Base-by-base conservation (phyloP, 495 filamentous ascomycete species). In the Lepidopterella palustris region DNA sequence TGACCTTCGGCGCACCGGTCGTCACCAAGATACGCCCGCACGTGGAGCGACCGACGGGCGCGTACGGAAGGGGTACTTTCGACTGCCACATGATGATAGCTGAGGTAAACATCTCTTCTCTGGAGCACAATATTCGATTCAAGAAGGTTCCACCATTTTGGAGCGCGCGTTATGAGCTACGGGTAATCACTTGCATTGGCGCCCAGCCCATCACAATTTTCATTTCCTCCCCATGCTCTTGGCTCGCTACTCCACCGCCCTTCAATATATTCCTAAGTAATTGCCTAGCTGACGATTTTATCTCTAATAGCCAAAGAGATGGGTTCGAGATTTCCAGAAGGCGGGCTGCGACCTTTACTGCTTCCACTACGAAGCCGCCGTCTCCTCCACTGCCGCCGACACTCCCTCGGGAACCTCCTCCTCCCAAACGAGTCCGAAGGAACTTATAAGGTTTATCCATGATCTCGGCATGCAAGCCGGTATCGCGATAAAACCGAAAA, bases 51-150 rank as follows among this genome's bases (percentile, higher is more conserved):
- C 86, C 81, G 2, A 71, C 66, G 42, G 62, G 74, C 58, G 74
- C 77, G 32, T 73, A 83, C 63, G 88, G 86, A 3, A 86, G 83
- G 67, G 93, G 93, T 24, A 96, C 93, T 26, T 98, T 98, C 68
- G 93, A 98, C 74, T 98, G 93, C 82, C 93, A 98, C 73, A 97
- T 98, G 95, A 98, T 98, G 93, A 95, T 98, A 67, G 85, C 87
- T 66, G 93, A 98, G 88, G 91, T 93, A 80, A 45, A 60, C 57
- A 10, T 10, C 32, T 29, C 27, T 52, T 53, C 21, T 23, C 53
- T 6, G 54, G n/a, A 23, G 21, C 35, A 45, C 25, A 28, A 13
- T 53, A 23, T 10, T 58, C 55, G 18, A 20, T 39, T 25, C 53
- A 58, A 26, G 53, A 49, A 8, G 15, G 13, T 40, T 49, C 57